Evolutionary conservation across 2,329 filamentous ascomycete genomes (phyloP).

Genomic region (Calonectria pteridis): DNA sequence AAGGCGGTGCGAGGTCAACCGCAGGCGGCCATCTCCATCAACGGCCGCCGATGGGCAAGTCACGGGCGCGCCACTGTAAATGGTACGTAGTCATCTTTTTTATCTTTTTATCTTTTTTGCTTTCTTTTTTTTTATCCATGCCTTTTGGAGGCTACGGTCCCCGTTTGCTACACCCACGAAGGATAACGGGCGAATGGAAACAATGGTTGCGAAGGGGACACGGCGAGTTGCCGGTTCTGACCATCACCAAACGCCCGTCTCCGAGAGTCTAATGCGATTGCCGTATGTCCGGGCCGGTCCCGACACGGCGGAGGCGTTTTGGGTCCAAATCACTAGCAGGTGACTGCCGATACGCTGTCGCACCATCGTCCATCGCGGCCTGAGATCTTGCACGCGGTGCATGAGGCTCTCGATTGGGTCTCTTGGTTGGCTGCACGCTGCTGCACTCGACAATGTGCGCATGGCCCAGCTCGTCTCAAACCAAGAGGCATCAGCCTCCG

Average conservation of each 20-base stretch:
- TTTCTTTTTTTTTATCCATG: neutral
- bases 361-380: conserved; percentile 7
- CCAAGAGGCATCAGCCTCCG: neutral
- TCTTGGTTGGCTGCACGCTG: conserved; percentile 22
- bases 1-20: conserved; percentile 33
- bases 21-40: conserved; percentile 16
- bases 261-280: conserved; percentile 21
- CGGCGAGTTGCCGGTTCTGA: conserved; percentile 18
- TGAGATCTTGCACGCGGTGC: conserved; percentile 29
- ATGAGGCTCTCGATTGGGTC: conserved; percentile 38
- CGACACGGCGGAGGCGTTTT: conserved; percentile 29
- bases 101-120: neutral
- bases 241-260: conserved; percentile 7
- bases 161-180: neutral
- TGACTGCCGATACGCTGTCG: conserved; percentile 21
- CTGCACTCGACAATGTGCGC: conserved; percentile 25
- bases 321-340: conserved; percentile 4
- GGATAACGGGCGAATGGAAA: neutral
- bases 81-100: conserved; percentile 36
- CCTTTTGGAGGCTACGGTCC: neutral
- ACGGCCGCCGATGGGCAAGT: conserved; percentile 35
- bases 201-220: neutral
- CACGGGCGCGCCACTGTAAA: conserved; percentile 32
- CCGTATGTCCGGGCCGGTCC: conserved; percentile 45
- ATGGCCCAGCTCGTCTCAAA: conserved; percentile 17